Evolutionary conservation across 371 early-diverging fungal species (phyloP).

Genomic region (Rhizopus sp.): DNA sequence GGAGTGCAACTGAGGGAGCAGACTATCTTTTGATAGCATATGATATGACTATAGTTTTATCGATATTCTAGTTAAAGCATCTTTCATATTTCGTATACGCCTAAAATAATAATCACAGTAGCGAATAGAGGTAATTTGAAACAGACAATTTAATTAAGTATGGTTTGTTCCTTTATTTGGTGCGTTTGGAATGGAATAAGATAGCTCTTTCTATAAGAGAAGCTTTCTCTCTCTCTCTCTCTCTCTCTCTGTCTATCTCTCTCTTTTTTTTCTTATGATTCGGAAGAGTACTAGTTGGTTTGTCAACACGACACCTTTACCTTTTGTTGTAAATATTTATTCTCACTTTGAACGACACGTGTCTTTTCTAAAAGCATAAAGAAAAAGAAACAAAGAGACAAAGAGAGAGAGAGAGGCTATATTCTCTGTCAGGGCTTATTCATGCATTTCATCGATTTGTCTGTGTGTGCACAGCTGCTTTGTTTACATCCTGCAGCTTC

Average conservation of each 20-base stretch:
- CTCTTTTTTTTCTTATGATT: constrained; percentile 1
- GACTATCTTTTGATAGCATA: too few species aligned
- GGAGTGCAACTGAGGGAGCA: too few species aligned
- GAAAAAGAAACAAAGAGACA: neutral
- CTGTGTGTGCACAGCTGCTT: neutral
- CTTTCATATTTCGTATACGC: neutral
- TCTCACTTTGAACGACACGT: too few species aligned
- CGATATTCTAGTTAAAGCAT: too few species aligned
- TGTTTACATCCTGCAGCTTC: constrained; percentile 1
- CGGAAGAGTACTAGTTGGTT: constrained; percentile 3
- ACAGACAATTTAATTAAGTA: constrained; percentile 3
- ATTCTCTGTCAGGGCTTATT: too few species aligned
- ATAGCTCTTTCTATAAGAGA: neutral
- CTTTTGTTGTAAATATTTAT: neutral
- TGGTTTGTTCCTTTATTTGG: constrained; percentile 4
- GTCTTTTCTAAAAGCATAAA: neutral
- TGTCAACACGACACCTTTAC: neutral
- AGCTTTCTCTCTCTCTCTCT: neutral
- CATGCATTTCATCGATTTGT: too few species aligned
- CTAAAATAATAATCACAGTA: too few species aligned
- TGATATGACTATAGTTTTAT: too few species aligned
- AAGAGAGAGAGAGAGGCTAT: too few species aligned
- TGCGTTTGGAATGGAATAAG: constrained; percentile 1
- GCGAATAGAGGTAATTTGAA: neutral
- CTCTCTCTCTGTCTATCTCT: neutral